These are phyloP conservation scores for Pseudozyma pruni DNA, from an alignment of 1,284 basidiomycete genomes.

Conservation along the genomic window DNA sequence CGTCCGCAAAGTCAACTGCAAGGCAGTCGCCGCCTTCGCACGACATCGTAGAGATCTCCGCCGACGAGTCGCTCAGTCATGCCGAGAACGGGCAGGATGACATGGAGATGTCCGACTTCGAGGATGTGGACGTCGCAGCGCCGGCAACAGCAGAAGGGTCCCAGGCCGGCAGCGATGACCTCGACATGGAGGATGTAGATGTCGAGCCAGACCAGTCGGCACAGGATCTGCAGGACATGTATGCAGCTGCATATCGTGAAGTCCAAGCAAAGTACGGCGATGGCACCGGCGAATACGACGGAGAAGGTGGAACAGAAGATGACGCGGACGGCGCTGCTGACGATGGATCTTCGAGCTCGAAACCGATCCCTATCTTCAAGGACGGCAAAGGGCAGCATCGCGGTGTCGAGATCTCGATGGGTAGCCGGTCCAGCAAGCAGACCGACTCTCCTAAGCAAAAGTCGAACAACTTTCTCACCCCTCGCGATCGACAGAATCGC, in stretches of 20 bases:
- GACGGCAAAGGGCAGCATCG: conserved; percentile 58
- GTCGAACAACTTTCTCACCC: conserved; percentile 54
- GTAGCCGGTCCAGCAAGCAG: conserved; percentile 18
- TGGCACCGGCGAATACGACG: conserved; percentile 22
- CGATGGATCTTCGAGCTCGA: conserved; percentile 1
- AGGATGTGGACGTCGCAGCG: conserved; percentile 44
- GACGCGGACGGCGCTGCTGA: conserved; percentile 18
- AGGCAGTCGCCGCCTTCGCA: conserved; percentile 9
- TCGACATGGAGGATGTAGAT: conserved; percentile 59
- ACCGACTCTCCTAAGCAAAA: conserved; percentile 32
- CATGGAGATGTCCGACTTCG: conserved; percentile 48
- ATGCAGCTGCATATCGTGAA: conserved; percentile 50
- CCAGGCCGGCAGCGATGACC: conserved; percentile 19
- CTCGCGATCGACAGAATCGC: conserved; percentile 61
- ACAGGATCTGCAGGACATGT: conserved; percentile 42
- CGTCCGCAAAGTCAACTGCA: neutral
- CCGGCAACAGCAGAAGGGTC: conserved; percentile 10
- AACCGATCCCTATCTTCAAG: conserved; percentile 44
- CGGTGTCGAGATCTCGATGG: conserved; percentile 48
- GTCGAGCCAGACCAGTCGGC: conserved; percentile 30
- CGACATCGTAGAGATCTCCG: conserved; percentile 30
- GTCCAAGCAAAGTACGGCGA: conserved; percentile 30
- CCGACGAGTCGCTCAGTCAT: conserved; percentile 24
- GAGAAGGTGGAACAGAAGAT: conserved; percentile 12
- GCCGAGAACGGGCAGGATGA: conserved; percentile 22